Evolutionary conservation across 176 grass and related monocot genomes (phyloP).

Genomic region (Ensete glaucum): DNA sequence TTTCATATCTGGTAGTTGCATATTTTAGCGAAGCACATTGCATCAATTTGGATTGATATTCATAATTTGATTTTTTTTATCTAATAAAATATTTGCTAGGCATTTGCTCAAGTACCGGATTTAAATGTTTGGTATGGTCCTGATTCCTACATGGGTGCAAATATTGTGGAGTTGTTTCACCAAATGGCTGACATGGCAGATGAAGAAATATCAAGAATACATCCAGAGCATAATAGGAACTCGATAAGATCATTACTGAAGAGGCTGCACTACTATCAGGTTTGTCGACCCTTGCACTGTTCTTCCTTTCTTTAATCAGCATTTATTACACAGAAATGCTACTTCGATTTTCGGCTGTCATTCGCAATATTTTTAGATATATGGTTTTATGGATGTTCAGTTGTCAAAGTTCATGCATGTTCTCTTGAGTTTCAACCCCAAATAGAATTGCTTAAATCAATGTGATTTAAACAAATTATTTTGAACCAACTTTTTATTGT

Average conservation of each 20-base stretch:
- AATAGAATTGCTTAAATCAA: no score
- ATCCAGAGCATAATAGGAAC: conserved; percentile 61
- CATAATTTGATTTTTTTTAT: conserved; percentile 1
- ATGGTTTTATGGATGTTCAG: no score
- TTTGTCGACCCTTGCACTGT: conserved; percentile 12
- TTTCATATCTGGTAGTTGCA: no score
- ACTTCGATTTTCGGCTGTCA: no score
- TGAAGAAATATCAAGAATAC: conserved; percentile 81
- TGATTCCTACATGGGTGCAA: conserved; percentile 99
- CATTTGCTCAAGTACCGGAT: conserved; percentile 80
- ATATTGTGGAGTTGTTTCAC: conserved; percentile 83
- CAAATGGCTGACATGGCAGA: conserved; percentile 81
- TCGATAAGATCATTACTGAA: conserved; percentile 57
- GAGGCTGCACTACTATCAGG: conserved; percentile 76
- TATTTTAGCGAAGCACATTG: no score
- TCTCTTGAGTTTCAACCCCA: no score
- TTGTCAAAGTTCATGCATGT: no score
- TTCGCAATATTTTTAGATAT: no score
- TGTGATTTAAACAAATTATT: no score
- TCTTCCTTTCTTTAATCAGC: no score
- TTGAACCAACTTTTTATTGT: no score
- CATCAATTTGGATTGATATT: neutral
- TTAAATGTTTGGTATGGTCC: conserved; percentile 93
- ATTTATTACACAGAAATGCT: no score
- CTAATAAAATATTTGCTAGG: conserved; percentile 35